Percentiles rank a stretch among this genome's conserved stretches.
These are phyloP conservation scores for Hygrophorus pudorinus DNA, from an alignment of 768 basidiomycete species.

Conservation along the genomic window DNA sequence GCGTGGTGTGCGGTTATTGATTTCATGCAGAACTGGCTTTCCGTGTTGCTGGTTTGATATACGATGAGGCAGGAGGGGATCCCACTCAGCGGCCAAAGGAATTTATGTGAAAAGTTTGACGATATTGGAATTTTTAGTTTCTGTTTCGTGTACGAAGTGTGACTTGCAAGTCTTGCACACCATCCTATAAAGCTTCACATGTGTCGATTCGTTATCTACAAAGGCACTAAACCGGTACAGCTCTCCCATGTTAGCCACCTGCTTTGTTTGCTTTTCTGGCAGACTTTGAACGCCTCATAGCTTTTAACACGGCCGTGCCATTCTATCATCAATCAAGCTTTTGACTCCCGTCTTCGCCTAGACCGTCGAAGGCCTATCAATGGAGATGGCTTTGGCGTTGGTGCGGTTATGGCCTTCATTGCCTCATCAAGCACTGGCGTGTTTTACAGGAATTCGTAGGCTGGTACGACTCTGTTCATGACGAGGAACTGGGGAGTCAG, in stretches of 20 bases:
- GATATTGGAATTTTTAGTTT: too few relatives aligned
- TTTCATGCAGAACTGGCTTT: slow-evolving; percentile 61
- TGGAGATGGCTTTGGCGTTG: slow-evolving; percentile 94
- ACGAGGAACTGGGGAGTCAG: slow-evolving; percentile 74
- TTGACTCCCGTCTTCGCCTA: slow-evolving; percentile 82
- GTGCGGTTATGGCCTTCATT: slow-evolving; percentile 30
- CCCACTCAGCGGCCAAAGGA: slow-evolving; percentile 67
- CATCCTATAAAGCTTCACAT: slow-evolving; percentile 31
- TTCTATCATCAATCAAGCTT: slow-evolving; percentile 95
- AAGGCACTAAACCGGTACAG: slow-evolving; percentile 88
- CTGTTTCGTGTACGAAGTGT: too few relatives aligned
- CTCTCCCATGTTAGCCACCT: slow-evolving; percentile 60
- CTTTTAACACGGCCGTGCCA: slow-evolving; percentile 91
- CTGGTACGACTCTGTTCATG: slow-evolving; percentile 87
- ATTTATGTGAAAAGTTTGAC: slow-evolving; percentile 32
- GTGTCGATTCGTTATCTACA: slow-evolving; percentile 93
- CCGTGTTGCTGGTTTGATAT: slow-evolving; percentile 77
- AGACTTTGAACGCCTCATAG: slow-evolving; percentile 21
- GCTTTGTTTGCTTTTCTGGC: slow-evolving; percentile 3
- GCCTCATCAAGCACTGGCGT: neutral
- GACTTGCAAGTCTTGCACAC: too few relatives aligned
- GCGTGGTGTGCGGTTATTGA: neutral
- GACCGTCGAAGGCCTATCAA: slow-evolving; percentile 82
- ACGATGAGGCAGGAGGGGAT: slow-evolving; percentile 77
- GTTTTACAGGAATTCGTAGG: slow-evolving; percentile 31